Percentiles rank a stretch among this genome's conserved stretches.
Conservation (phyloP, 768 basidiomycete genomes). For the Suillus luteus region DNA sequence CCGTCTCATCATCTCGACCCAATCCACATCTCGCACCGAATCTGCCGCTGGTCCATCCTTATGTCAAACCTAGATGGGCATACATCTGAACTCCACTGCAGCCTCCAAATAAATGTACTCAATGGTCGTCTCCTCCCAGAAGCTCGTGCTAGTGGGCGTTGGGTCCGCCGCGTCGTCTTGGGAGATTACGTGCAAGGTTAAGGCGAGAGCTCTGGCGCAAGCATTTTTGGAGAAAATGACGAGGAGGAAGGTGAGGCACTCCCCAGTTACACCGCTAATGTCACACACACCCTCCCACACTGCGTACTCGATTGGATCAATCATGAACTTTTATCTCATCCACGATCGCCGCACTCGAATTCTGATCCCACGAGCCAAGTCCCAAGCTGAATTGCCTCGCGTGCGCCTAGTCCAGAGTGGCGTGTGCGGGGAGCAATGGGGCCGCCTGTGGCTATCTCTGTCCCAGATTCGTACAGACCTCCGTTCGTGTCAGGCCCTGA, state of each 20-base stretch:
- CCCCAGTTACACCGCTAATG: conserved; percentile 87
- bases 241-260: conserved; percentile 67
- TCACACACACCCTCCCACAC: conserved; percentile 35
- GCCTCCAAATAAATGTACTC: conserved; percentile 84
- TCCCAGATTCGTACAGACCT: neutral
- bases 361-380: conserved; percentile 32
- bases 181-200: conserved; percentile 33
- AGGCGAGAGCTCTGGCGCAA: conserved; percentile 10
- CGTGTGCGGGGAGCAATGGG: conserved; percentile 10
- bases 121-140: conserved; percentile 74
- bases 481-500: conserved; percentile 31
- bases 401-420: conserved; percentile 62
- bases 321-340: conserved; percentile 77
- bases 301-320: conserved; percentile 71
- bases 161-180: conserved; percentile 73
- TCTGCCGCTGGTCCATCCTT: conserved; percentile 78
- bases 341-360: conserved; percentile 36
- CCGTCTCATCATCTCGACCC: conserved; percentile 80
- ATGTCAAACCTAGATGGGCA: conserved; percentile 90
- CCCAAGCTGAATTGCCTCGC: conserved; percentile 33
- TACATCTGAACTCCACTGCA: conserved; percentile 92
- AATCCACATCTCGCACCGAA: conserved; percentile 71
- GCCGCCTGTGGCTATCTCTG: conserved; percentile 8
- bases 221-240: conserved; percentile 40
- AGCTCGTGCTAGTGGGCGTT: conserved; percentile 68